A percentile compares a stretch with the other conserved stretches of the same genome.
Evolutionary conservation across 2,329 filamentous ascomycete genomes (phyloP).

Genomic region (Boeremia exigua): DNA sequence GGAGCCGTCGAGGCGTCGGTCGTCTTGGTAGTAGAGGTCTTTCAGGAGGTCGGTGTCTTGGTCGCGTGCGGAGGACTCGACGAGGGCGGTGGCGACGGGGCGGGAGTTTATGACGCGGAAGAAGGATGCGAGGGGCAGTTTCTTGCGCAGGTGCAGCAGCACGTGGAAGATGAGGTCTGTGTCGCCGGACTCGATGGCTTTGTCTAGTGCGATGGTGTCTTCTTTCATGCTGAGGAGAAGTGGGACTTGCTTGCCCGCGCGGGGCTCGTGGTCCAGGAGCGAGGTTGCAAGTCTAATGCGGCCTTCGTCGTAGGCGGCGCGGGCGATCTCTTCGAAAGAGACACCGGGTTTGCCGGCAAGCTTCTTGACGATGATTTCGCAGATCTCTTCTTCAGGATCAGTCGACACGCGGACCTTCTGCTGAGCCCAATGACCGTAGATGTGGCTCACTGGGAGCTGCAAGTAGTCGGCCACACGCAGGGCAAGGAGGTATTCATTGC

Average conservation of each 20-base stretch:
- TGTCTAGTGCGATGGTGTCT: conserved; percentile 92
- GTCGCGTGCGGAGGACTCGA: conserved; percentile 81
- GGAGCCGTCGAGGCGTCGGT: conserved; percentile 85
- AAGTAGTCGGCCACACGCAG: conserved; percentile 88
- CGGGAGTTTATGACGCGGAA: conserved; percentile 89
- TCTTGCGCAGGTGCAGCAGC: conserved; percentile 84
- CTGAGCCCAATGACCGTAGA: conserved; percentile 96
- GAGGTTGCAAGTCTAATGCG: conserved; percentile 87
- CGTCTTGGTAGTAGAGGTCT: conserved; percentile 96
- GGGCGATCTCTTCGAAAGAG: conserved; percentile 93
- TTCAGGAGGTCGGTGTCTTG: conserved; percentile 86
- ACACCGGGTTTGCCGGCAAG: conserved; percentile 88
- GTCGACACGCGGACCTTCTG: conserved; percentile 87
- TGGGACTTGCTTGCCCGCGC: conserved; percentile 94
- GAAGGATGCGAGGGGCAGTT: conserved; percentile 87
- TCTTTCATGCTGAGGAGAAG: conserved; percentile 94
- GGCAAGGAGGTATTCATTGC: conserved; percentile 89
- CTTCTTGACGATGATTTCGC: conserved; percentile 82
- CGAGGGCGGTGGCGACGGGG: conserved; percentile 84
- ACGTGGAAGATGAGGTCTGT: conserved; percentile 93
- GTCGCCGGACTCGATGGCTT: conserved; percentile 94
- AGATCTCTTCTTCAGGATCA: conserved; percentile 88
- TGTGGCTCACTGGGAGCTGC: conserved; percentile 81
- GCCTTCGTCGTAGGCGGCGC: conserved; percentile 92
- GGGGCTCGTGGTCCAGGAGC: conserved; percentile 89